phyloP scores from a whole-genome alignment of 441 rosid genomes.

The Viola pubescens region DNA sequence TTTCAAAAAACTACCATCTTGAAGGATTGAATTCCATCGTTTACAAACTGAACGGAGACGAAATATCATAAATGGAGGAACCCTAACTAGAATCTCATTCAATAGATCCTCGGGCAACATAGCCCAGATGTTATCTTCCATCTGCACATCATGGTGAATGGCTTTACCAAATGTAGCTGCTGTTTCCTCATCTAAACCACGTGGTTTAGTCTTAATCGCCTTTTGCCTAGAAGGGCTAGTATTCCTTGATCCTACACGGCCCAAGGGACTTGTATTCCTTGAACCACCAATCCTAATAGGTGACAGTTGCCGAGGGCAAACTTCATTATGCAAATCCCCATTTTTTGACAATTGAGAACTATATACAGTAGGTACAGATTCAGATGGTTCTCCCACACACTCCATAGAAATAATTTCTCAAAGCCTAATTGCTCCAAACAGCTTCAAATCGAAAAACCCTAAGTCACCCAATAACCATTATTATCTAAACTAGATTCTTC shows the following conservation, averaged over 20 bases:
- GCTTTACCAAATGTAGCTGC: slow-evolving; percentile 70
- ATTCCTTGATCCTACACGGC: slow-evolving; percentile 70
- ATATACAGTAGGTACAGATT: slow-evolving; percentile 27
- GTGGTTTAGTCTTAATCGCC: slow-evolving; percentile 77
- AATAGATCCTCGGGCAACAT: slow-evolving; percentile 92
- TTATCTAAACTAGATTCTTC: slow-evolving; percentile 1
- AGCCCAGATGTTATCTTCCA: slow-evolving; percentile 92
- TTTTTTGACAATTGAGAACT: slow-evolving; percentile 22
- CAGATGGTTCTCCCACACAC: slow-evolving; percentile 32
- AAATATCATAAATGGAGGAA: slow-evolving; percentile 89
- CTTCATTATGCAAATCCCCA: slow-evolving; percentile 31
- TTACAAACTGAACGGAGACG: slow-evolving; percentile 88
- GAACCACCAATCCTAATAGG: slow-evolving; percentile 60
- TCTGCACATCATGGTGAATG: slow-evolving; percentile 60
- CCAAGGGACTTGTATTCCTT: slow-evolving; percentile 66
- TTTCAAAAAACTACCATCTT: slow-evolving; percentile 75
- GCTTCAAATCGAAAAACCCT: slow-evolving; percentile 9
- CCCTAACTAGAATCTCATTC: slow-evolving; percentile 78
- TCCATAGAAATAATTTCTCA: slow-evolving; percentile 30
- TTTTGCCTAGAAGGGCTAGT: slow-evolving; percentile 83
- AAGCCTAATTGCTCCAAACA: slow-evolving; percentile 15
- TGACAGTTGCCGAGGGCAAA: slow-evolving; percentile 49
- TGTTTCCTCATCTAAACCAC: slow-evolving; percentile 88
- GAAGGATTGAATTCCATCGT: slow-evolving; percentile 86
- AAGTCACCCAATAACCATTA: slow-evolving; percentile 6